phyloP scores from a whole-genome alignment of 2,329 filamentous ascomycete genomes.

The Tolypocladium ovalisporum region DNA sequence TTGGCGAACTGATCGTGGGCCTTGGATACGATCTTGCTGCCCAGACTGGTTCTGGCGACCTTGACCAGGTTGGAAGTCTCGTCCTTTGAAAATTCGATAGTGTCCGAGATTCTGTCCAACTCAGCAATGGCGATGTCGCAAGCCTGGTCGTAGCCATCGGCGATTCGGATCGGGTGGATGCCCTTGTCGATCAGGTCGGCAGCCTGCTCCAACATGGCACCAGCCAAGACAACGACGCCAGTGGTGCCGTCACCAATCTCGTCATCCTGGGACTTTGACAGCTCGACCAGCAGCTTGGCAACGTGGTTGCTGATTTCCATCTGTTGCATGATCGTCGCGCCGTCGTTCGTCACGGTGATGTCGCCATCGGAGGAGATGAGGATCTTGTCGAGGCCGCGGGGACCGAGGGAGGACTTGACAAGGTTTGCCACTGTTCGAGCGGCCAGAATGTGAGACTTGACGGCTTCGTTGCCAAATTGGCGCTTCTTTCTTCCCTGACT shows the following conservation, averaged over 20 bases:
- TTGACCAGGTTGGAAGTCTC: constrained; percentile 81
- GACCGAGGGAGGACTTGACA: constrained; percentile 92
- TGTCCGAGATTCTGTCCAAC: constrained; percentile 86
- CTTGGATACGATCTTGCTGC: constrained; percentile 98
- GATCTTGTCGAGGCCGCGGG: constrained; percentile 96
- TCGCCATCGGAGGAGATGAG: constrained; percentile 97
- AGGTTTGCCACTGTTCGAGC: constrained; percentile 94
- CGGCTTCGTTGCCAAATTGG: constrained; percentile 90
- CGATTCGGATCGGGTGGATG: constrained; percentile 97
- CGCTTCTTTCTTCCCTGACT: constrained; percentile 97
- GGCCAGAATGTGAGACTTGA: constrained; percentile 96
- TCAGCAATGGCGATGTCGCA: constrained; percentile 93
- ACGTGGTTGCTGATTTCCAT: constrained; percentile 99
- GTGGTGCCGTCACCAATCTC: constrained; percentile 98
- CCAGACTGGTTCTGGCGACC: constrained; percentile 90
- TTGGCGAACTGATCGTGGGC: constrained; percentile 96
- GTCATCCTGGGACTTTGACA: constrained; percentile 97
- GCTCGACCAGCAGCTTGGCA: constrained; percentile 89
- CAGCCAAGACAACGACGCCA: constrained; percentile 91
- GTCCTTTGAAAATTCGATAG: constrained; percentile 71
- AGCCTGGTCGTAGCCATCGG: constrained; percentile 94
- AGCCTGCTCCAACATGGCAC: constrained; percentile 89
- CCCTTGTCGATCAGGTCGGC: constrained; percentile 99
- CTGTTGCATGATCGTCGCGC: constrained; percentile 91
- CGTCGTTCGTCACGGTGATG: constrained; percentile 98